Conservation (phyloP, 768 basidiomycete genomes). For the Mycena vulgaris region DNA sequence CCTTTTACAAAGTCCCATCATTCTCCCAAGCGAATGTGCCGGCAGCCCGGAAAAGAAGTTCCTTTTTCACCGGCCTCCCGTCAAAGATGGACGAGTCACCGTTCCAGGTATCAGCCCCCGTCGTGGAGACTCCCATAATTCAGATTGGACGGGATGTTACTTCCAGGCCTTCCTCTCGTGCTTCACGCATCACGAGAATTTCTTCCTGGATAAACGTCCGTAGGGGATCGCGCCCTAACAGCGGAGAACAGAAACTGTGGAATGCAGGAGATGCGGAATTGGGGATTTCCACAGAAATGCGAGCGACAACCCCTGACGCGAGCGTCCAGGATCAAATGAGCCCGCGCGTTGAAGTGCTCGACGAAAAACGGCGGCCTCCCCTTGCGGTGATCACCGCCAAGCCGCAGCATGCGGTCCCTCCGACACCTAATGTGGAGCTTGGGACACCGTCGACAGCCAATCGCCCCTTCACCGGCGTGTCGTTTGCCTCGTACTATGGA, state of each 20-base stretch:
- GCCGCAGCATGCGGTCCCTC: background rate
- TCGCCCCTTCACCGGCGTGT: constrained; percentile 42
- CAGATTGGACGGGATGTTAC: constrained; percentile 29
- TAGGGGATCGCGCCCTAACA: constrained; percentile 45
- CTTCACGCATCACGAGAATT: constrained; percentile 44
- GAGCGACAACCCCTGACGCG: constrained; percentile 4
- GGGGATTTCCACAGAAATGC: constrained; percentile 37
- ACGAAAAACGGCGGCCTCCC: constrained; percentile 23
- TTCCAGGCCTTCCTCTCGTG: constrained; percentile 25
- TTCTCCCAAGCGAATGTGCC: constrained; percentile 20
- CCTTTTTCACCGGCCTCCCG: constrained; percentile 38
- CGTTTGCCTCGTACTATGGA: constrained; percentile 54
- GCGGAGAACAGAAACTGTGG: constrained; percentile 52
- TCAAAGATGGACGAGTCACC: constrained; percentile 44
- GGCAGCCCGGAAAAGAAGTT: constrained; percentile 26
- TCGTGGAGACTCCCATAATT: constrained; percentile 8
- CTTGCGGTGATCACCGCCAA: constrained; percentile 17
- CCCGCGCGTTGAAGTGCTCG: constrained; percentile 19
- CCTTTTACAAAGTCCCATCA: constrained; percentile 49
- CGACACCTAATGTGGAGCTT: constrained; percentile 23
- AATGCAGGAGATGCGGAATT: constrained; percentile 48
- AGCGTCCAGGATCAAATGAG: constrained; percentile 14
- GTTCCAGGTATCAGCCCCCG: constrained; percentile 35
- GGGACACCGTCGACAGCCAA: constrained; percentile 27
- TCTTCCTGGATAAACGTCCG: constrained; percentile 58